Evolutionary conservation across 441 rosid genomes (phyloP).

Genomic region (Rhodomyrtus psidioides): DNA sequence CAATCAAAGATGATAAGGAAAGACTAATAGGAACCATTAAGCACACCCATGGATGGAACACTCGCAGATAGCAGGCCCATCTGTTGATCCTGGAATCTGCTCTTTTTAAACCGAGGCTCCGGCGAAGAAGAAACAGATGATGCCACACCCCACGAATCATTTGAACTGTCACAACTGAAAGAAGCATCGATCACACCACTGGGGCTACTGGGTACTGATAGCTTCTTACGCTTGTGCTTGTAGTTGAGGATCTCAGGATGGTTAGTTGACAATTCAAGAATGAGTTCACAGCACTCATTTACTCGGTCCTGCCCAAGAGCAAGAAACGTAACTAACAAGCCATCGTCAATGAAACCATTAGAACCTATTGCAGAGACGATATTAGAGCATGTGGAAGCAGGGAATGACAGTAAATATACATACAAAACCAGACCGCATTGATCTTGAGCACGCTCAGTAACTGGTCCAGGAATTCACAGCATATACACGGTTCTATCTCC

Average conservation of each 20-base stretch:
- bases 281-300: constrained; percentile 33
- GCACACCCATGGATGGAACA: constrained; percentile 52
- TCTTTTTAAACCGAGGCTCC: constrained; percentile 45
- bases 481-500: too few relatives aligned
- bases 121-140: constrained; percentile 28
- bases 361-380: too few relatives aligned
- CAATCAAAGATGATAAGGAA: too few relatives aligned
- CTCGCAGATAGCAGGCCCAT: constrained; percentile 53
- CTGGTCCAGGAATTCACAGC: too few relatives aligned
- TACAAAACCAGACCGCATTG: too few relatives aligned
- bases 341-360: too few relatives aligned
- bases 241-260: too few relatives aligned
- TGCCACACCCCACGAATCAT: constrained; percentile 29
- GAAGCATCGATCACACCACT: constrained; percentile 28
- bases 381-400: too few relatives aligned
- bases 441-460: too few relatives aligned
- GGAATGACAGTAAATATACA: too few relatives aligned
- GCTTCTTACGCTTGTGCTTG: constrained; percentile 27
- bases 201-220: constrained; percentile 22
- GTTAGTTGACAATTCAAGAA: too few relatives aligned
- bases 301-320: constrained; percentile 31
- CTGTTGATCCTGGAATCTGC: constrained; percentile 57
- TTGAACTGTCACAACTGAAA: constrained; percentile 45
- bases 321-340: background rate
- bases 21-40: constrained; percentile 59